Evolutionary conservation across 2,329 filamentous ascomycete species (phyloP).

Genomic region (Colletotrichum coccodes): DNA sequence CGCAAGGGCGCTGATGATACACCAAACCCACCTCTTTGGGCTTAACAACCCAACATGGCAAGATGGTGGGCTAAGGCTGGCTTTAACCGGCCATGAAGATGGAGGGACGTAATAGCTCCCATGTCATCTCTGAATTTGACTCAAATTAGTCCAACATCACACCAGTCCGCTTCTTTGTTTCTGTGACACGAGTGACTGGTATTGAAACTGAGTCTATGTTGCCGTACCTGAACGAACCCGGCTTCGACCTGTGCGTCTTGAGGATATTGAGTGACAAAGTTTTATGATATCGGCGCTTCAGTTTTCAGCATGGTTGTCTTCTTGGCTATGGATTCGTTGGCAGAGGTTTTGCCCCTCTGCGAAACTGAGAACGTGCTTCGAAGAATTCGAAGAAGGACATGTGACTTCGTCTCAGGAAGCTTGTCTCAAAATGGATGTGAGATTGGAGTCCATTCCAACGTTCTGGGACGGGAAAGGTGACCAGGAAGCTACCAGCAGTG

Average conservation of each 20-base stretch:
- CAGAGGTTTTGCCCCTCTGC: not conserved
- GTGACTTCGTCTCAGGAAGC: no score
- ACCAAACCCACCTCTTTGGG: conserved; percentile 14
- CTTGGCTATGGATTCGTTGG: not conserved
- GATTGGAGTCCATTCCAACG: not conserved
- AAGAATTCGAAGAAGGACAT: no score
- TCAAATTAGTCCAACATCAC: conserved; percentile 5
- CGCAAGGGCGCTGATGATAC: conserved; percentile 12
- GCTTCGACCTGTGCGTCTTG: no score
- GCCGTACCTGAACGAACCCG: no score
- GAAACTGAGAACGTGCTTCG: no score
- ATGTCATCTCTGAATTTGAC: conserved; percentile 28
- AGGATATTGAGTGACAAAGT: not conserved
- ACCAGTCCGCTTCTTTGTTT: not conserved
- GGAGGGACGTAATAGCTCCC: conserved; percentile 8
- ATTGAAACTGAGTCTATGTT: no score
- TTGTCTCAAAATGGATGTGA: not conserved
- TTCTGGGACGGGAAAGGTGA: no score
- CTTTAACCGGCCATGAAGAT: not conserved
- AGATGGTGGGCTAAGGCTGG: not conserved
- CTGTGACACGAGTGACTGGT: not conserved
- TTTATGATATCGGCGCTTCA: no score
- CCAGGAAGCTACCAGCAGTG: not conserved
- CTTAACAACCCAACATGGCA: conserved; percentile 2
- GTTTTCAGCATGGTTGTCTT: not conserved